Evolutionary conservation across 2,329 filamentous ascomycete genomes (phyloP), one percentile per base, ranked within the genome.

Genomic region (Nigrospora osmanthi): DNA sequence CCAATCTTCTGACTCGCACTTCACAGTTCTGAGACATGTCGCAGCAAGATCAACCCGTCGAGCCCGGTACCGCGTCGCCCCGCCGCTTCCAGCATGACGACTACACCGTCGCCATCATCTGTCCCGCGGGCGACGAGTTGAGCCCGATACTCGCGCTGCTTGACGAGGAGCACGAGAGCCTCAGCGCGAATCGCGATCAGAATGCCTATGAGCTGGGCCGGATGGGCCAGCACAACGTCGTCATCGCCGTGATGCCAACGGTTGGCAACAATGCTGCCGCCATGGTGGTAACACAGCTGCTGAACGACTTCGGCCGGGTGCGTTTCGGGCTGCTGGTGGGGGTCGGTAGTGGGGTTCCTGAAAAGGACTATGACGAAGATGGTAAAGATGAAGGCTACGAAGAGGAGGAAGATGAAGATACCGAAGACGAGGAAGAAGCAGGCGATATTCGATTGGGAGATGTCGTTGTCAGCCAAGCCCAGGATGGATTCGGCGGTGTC

Each of bases 81-180:
- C 33, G 33, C 33, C 33, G 33, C 33, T 9, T 35, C 33, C 33
- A 35, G n/a, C 33, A 43, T 34, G 36, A 39, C 11, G 36, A 44
- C 17, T 44, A 44, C 36, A 44, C 35, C 13, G 32, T 44, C 4
- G 42, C 42, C 1, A 30, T 44, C 30, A 34, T 44, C 6, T 44
- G 42, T 35, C 36, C 42, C 4, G 28, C 39, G 42, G 42, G 28
- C 6, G 42, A 17, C 3, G 42, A 44, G 14, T 12, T 44, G 38
- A 14, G 4, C n/a, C 38, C 36, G 3, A 28, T 44, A 1, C 12
- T 44, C 30, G 52, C 43, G 0, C 62, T 70, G 23, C 62, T 72
- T 2, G 68, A 72, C 40, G 60, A 70, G 47, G 47, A 55, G 33
- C 61, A 69, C 40, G 56, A 55, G 0, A 4, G 14, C 0, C 59